Evolutionary conservation across 371 early-diverging fungal genomes (phyloP).

Genomic region (Blakeslea trispora): DNA sequence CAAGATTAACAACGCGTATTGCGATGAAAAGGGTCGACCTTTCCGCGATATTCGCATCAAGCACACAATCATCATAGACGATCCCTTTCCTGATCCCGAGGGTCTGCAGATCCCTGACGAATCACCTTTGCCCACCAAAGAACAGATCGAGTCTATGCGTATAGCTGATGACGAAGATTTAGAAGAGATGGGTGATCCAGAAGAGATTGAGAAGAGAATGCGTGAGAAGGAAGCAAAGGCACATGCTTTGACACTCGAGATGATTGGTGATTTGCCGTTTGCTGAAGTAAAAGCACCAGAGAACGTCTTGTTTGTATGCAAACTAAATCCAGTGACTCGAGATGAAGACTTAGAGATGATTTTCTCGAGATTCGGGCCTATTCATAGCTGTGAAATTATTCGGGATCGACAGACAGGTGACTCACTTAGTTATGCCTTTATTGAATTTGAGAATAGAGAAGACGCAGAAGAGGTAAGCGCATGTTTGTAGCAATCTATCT

Average conservation of each 20-base stretch:
- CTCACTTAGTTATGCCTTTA: constrained; percentile 92
- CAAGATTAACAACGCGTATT: constrained; percentile 72
- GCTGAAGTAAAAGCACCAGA: constrained; percentile 97
- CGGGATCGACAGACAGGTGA: constrained; percentile 85
- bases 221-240: constrained; percentile 84
- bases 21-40: constrained; percentile 78
- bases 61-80: constrained; percentile 92
- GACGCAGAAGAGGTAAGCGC: constrained; percentile 77
- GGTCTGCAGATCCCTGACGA: constrained; percentile 69
- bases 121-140: constrained; percentile 83
- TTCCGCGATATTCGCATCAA: constrained; percentile 89
- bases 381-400: constrained; percentile 90
- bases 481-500: background rate
- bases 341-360: constrained; percentile 93
- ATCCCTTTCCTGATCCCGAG: constrained; percentile 90
- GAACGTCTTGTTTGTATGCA: constrained; percentile 95
- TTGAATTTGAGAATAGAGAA: constrained; percentile 90
- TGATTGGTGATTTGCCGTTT: constrained; percentile 97
- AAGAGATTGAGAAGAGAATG: constrained; percentile 68
- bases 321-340: constrained; percentile 90
- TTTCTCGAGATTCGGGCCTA: constrained; percentile 91
- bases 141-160: constrained; percentile 74
- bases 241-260: constrained; percentile 92
- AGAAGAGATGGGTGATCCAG: constrained; percentile 68
- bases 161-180: constrained; percentile 86